Evolutionary conservation across 345 rosid species (phyloP), one percentile per base, ranked within the genome.

Genomic region (Aquilaria yunnanensis): DNA sequence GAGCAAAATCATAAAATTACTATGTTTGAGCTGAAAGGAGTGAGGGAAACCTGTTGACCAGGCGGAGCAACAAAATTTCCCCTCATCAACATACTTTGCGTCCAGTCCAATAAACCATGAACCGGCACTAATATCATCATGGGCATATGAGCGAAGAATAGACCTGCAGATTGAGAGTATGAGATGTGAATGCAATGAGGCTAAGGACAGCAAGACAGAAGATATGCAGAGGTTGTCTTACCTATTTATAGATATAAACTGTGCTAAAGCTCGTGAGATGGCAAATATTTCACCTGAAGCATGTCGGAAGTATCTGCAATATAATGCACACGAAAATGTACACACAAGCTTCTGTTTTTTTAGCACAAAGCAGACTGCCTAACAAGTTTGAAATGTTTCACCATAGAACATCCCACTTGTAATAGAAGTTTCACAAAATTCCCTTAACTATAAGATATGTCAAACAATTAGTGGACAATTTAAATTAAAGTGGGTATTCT

Each of bases 101-200:
- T 87, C 85, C 46, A 84, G 81, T 41, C 94, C 94, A 4, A 87
- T 60, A 63, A 86, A 89, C 96, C 96, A 86, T 30, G 96, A 86
- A 11, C 96, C 96, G 12, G 79, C 69, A 47, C 89, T 86, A 29
- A 86, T 77, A 67, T 89, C 96, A 56, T 86, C 91, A 54, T 84
- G 96, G 45, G 87, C 85, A 71, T 81, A 86, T 13, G 81, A 32
- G 48, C 84, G 83, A 43, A 84, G 86, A 59, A 88, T 70, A 47
- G 77, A 79, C 75, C 92, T 88, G 77, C 74, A 43, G 23, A 23
- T 23, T 23, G 23, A 23, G 23, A 23, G 23, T 23, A 23, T 23
- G 23, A 23, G 23, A 23, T 23, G 23, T 23, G 23, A 23, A 23
- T 23, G 23, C 23, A 23, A 23, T 23, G 23, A 23, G 23, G 23